Base-by-base conservation (phyloP, 2,329 filamentous ascomycete species). In the Colletotrichum tanaceti region DNA sequence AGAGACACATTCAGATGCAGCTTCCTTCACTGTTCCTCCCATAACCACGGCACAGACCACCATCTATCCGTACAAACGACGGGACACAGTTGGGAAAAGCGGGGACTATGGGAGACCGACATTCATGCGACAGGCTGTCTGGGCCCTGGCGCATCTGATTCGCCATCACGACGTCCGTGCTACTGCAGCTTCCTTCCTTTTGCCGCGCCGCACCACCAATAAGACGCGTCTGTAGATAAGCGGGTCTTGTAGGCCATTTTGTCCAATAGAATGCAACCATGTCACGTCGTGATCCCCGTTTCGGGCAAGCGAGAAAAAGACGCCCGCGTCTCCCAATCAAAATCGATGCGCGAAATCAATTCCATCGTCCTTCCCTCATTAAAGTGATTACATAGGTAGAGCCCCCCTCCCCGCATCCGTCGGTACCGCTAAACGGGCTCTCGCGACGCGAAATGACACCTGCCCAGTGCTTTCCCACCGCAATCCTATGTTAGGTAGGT, bases 101-200 rank as follows among this genome's bases (percentile, higher is more conserved):
- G 58, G 59, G 41, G 18, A 41, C 50, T 5, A 46, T n/a, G 22
- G 46, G 49, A 39, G 49, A 55, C 58, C 43, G 49, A 57, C 35
- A 49, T 61, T 69, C 50, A 65, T 66, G 66, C 66, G 18, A 60
- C 20, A 43, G 62, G n/a, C 16, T 41, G 11, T n/a, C n/a, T n/a
- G n/a, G n/a, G n/a, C n/a, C 18, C 18, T 57, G 35, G 16, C 6
- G 44, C 24, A 38, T 5, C 28, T 65, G 24, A 69, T 69, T 69
- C 35, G 66, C 22, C 18, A 50, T 28, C 62, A 28, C 35, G 55
- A 57, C 22, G 20, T n/a, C 47, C 14, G 38, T 60, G 62, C 57
- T 60, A 66, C 63, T 69, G 62, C 62, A 69, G 16, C 62, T 57
- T 64, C 62, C 38, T 52, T 63, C 64, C n/a, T 41, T 28, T 16